Base-by-base conservation (phyloP, 1,284 basidiomycete genomes). In the Inonotus hispidus region DNA sequence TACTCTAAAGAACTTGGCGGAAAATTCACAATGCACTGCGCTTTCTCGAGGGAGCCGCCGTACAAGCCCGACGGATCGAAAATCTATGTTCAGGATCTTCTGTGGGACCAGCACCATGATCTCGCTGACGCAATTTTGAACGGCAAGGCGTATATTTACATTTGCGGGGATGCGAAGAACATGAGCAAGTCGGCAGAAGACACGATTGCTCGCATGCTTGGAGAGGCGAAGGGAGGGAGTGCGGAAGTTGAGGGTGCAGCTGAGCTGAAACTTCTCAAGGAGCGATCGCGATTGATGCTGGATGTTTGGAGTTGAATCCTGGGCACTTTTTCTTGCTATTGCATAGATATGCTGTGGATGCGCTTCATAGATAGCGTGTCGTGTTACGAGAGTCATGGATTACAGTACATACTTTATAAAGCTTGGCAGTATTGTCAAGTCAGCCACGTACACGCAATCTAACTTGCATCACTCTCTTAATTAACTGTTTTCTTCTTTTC, bases 141-240 rank as follows among this genome's bases (percentile, higher is more conserved):
- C 66, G 90, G 92, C 73, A 93, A 97, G 77, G 96, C 92, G 21
- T 96, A 96, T 73, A 82, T 96, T 11, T 95, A 95, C 75, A 90
- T 95, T 66, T 98, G 96, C 70, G 96, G 97, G 71, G 96, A 99
- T 71, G 96, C 95, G 56, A 95, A 94, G 82, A 86, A 83, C 72
- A 99, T 99, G 96, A 88, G 88, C 71, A 95, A 94, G 73, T 84
- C 90, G 54, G 96, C 99, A 35, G 97, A 99, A 76, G 91, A 93
- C 68, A 82, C 85, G 37, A 79, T 99, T 50, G 85, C 85, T 62
- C 81, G 80, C 69, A 93, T 98, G 68, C 80, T 99, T n/a, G 95
- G 89, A 23, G 92, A 95, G 74, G 94, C 92, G 16, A 96, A 95
- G 79, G 93, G 93, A 55, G 93, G 93, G 35, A 85, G 81, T 45